A percentile compares a stretch with the other conserved stretches of the same genome.
These are phyloP conservation scores for Pleurotus citrinopileatus DNA, from an alignment of 768 basidiomycete genomes.

Conservation along the genomic window DNA sequence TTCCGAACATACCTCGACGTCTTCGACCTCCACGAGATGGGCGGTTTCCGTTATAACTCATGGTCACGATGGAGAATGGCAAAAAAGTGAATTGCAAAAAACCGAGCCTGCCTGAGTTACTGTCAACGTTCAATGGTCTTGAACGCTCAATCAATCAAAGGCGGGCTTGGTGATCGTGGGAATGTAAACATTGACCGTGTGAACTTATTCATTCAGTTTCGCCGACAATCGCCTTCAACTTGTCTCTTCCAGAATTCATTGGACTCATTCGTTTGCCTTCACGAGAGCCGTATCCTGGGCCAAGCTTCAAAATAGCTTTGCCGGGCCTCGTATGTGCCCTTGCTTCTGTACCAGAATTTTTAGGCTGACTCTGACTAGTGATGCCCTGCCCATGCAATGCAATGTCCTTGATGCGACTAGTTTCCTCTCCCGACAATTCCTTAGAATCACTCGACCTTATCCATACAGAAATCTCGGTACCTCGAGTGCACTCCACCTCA, in stretches of 20 bases:
- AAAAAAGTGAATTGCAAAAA: background rate
- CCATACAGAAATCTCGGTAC: background rate
- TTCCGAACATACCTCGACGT: constrained; percentile 44
- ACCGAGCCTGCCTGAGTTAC: background rate
- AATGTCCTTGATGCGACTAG: constrained; percentile 51
- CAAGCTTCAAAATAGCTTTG: constrained; percentile 9
- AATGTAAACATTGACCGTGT: background rate
- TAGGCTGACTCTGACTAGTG: constrained; percentile 27
- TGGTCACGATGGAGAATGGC: constrained; percentile 21
- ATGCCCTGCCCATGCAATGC: constrained; percentile 76
- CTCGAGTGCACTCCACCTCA: constrained; percentile 10
- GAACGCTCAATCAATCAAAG: constrained; percentile 3
- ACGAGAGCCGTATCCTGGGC: background rate
- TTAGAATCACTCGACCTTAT: constrained; percentile 9
- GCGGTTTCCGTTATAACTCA: constrained; percentile 54
- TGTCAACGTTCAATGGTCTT: constrained; percentile 16
- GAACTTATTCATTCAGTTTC: background rate
- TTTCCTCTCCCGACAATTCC: constrained; percentile 21
- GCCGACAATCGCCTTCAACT: background rate
- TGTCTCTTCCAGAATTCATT: background rate
- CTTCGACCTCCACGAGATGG: constrained; percentile 45
- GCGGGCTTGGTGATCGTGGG: background rate
- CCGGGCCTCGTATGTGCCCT: constrained; percentile 7
- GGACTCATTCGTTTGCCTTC: background rate
- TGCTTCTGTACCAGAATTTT: background rate